Base-by-base conservation (phyloP, 176 grass and related monocot genomes). In the Eleusine coracana region DNA sequence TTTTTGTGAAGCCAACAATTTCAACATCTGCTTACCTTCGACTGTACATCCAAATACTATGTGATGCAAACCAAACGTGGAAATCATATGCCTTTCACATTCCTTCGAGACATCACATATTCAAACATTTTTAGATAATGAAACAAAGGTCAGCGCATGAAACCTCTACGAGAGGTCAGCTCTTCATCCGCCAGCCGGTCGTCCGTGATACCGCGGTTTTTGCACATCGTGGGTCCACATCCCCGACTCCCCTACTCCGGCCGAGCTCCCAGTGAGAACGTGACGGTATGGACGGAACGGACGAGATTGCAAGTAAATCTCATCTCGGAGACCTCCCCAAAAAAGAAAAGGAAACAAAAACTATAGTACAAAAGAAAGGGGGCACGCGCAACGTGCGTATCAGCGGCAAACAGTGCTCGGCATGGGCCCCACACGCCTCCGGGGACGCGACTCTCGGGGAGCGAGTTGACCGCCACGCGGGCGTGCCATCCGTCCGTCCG, bases 121-220 rank as follows among this genome's bases (percentile, higher is more conserved):
- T n/a, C n/a, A n/a, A n/a, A n/a, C n/a, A n/a, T n/a, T n/a, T n/a
- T n/a, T n/a, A n/a, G n/a, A n/a, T n/a, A n/a, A n/a, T n/a, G n/a
- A n/a, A n/a, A n/a, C n/a, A n/a, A n/a, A n/a, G n/a, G n/a, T n/a
- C n/a, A n/a, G n/a, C n/a, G n/a, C n/a, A n/a, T n/a, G n/a, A n/a
- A n/a, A n/a, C n/a, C n/a, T n/a, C n/a, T n/a, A n/a, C n/a, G n/a
- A n/a, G n/a, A n/a, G n/a, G n/a, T n/a, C n/a, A n/a, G n/a, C n/a
- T n/a, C n/a, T 45, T 8, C 3, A 29, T 21, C 62, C 27, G 5
- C 62, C 62, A 5, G 1, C 5, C 62, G 62, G 65, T 38, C 65
- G 34, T 40, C 31, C 10, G 51, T 58, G 54, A 76, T 62, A 61
- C 55, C 74, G 74, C 74, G 74, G 74, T 28, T 42, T 27, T 21